Percentiles rank a stretch among this genome's conserved stretches.
Evolutionary conservation across 2,329 filamentous ascomycete species (phyloP).

Genomic region (Biscogniauxia marginata): DNA sequence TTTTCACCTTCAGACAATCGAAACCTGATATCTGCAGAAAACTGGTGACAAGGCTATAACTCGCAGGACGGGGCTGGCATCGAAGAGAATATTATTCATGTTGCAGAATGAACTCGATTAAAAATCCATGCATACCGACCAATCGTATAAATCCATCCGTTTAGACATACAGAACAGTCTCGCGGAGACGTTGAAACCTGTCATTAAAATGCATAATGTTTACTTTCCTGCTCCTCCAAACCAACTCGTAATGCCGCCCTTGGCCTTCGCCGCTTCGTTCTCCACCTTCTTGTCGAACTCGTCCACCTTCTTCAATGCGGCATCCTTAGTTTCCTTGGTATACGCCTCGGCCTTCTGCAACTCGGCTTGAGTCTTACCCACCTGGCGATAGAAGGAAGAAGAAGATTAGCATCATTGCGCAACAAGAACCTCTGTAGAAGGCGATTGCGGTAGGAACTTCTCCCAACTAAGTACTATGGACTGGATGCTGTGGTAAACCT

Average conservation of each 20-base stretch:
- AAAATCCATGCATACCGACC: background rate
- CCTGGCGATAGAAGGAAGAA: constrained; percentile 40
- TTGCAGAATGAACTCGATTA: background rate
- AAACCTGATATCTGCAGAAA: no score
- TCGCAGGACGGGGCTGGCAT: background rate
- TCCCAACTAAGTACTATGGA: no score
- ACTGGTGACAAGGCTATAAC: background rate
- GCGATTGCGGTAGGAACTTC: no score
- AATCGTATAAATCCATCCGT: background rate
- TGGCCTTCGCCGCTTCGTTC: constrained; percentile 75
- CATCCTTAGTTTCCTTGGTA: constrained; percentile 61
- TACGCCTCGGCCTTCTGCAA: constrained; percentile 59
- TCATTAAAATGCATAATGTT: background rate
- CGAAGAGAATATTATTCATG: background rate
- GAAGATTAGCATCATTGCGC: background rate
- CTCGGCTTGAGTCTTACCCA: constrained; percentile 63
- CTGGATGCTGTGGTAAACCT: no score
- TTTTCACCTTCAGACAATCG: no score
- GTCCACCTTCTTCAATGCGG: constrained; percentile 72
- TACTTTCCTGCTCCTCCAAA: constrained; percentile 61
- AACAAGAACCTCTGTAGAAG: background rate
- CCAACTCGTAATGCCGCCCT: constrained; percentile 81
- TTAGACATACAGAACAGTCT: background rate
- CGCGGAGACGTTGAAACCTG: background rate
- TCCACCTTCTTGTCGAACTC: constrained; percentile 81